Conservation (phyloP, 495 filamentous ascomycete species). For the Xylaria flabelliformis region DNA sequence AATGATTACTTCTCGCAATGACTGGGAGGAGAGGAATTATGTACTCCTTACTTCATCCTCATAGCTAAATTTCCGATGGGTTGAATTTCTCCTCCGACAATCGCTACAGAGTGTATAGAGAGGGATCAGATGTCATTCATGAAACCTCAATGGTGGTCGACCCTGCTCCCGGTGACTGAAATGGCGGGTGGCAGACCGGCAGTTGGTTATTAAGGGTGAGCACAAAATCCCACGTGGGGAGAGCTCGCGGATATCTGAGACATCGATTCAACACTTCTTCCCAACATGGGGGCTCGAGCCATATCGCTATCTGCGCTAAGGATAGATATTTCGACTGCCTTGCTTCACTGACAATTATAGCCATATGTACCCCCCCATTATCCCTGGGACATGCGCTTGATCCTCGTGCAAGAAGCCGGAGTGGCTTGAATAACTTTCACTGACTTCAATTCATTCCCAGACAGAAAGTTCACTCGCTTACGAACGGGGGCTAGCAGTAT, state of each 20-base stretch:
- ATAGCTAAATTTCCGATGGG: conserved; percentile 2
- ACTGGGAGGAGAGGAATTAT: not conserved
- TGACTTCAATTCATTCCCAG: not conserved
- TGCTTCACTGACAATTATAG: not conserved
- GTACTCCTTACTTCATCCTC: not conserved
- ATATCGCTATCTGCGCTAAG: not conserved
- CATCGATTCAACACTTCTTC: conserved; percentile 28
- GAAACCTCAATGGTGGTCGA: not conserved
- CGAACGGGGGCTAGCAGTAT: conserved; percentile 8
- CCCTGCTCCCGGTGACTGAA: not conserved
- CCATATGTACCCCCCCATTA: not conserved
- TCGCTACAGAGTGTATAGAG: not conserved
- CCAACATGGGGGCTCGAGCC: conserved; percentile 8
- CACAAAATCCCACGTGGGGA: conserved; percentile 43
- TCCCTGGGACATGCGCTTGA: not conserved
- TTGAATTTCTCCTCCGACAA: not conserved
- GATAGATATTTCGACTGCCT: not conserved
- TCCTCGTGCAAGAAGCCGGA: conserved; percentile 5
- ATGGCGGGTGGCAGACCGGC: conserved; percentile 20
- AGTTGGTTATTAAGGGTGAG: conserved; percentile 30
- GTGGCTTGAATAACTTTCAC: not conserved
- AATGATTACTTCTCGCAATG: not conserved
- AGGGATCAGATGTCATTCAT: not conserved
- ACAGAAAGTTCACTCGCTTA: not conserved
- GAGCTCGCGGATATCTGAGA: conserved; percentile 39